Percentiles rank a stretch among this genome's conserved stretches.
phyloP scores from a whole-genome alignment of 2,329 filamentous ascomycete species.

The Fonsecaea erecta region DNA sequence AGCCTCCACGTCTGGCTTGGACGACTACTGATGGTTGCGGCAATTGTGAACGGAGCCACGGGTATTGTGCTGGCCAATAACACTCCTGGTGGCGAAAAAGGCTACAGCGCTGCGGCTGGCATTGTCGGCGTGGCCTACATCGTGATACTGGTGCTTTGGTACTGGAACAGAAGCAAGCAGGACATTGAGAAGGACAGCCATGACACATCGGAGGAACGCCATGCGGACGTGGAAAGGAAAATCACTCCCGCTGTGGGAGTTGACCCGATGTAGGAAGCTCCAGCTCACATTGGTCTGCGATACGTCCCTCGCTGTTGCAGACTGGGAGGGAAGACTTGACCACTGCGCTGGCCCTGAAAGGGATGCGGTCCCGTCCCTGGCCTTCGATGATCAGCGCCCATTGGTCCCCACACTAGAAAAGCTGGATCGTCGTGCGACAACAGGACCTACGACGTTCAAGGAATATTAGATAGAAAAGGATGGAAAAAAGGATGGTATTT shows the following conservation, averaged over 20 bases:
- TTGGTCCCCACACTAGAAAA: too few relatives aligned
- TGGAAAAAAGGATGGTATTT: too few relatives aligned
- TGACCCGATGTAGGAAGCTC: not conserved
- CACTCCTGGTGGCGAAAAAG: not conserved
- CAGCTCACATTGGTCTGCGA: not conserved
- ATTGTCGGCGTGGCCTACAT: not conserved
- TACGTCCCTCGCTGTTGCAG: not conserved
- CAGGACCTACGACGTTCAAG: too few relatives aligned
- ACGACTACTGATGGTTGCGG: not conserved
- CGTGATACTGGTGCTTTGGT: not conserved
- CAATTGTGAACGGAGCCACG: not conserved
- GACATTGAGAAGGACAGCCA: not conserved
- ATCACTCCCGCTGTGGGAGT: not conserved
- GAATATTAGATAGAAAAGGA: too few relatives aligned
- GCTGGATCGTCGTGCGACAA: too few relatives aligned
- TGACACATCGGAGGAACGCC: not conserved
- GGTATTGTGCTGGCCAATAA: not conserved
- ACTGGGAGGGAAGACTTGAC: not conserved
- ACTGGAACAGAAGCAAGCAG: slow-evolving; percentile 5
- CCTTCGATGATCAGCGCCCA: too few relatives aligned
- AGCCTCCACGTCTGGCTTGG: not conserved
- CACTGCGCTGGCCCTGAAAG: not conserved
- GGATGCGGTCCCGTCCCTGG: too few relatives aligned
- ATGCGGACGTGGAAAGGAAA: not conserved
- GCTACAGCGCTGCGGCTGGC: not conserved